phyloP scores from a whole-genome alignment of 768 basidiomycete species.

The Cyclocybe aegerita region DNA sequence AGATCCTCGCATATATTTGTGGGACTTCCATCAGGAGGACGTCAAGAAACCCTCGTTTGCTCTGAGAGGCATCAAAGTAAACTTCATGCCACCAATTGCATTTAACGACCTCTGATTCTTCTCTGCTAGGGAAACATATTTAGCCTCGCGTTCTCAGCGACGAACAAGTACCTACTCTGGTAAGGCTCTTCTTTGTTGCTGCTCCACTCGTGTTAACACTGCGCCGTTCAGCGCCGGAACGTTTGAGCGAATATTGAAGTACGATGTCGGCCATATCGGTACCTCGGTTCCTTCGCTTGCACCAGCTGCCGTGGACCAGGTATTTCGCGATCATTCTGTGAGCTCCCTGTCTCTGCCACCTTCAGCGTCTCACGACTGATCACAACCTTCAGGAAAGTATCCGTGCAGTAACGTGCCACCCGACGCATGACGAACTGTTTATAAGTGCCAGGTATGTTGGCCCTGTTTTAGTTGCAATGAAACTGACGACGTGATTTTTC shows the following conservation, averaged over 20 bases:
- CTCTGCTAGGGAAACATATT: conserved; percentile 65
- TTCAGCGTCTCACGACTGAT: not conserved
- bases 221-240: conserved; percentile 48
- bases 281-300: conserved; percentile 14
- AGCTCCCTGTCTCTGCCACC: not conserved
- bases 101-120: not conserved
- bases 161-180: conserved; percentile 65
- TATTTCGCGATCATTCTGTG: conserved; percentile 21
- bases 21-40: conserved; percentile 69
- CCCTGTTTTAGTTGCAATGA: conserved; percentile 5
- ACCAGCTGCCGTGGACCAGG: conserved; percentile 19
- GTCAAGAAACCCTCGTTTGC: conserved; percentile 39
- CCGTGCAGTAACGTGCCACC: conserved; percentile 63
- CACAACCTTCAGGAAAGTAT: conserved; percentile 53
- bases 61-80: conserved; percentile 48
- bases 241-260: conserved; percentile 50
- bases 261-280: conserved; percentile 45
- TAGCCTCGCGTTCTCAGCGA: conserved; percentile 67
- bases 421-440: conserved; percentile 65
- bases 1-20: conserved; percentile 59
- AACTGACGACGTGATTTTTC: not conserved
- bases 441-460: conserved; percentile 61
- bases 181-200: conserved; percentile 33
- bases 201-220: conserved; percentile 2
- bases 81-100: conserved; percentile 1